A percentile compares a stretch with the other conserved stretches of the same genome.
These are phyloP conservation scores for Dactylellina leptospora DNA, from an alignment of 2,329 filamentous ascomycete genomes.

Conservation along the genomic window DNA sequence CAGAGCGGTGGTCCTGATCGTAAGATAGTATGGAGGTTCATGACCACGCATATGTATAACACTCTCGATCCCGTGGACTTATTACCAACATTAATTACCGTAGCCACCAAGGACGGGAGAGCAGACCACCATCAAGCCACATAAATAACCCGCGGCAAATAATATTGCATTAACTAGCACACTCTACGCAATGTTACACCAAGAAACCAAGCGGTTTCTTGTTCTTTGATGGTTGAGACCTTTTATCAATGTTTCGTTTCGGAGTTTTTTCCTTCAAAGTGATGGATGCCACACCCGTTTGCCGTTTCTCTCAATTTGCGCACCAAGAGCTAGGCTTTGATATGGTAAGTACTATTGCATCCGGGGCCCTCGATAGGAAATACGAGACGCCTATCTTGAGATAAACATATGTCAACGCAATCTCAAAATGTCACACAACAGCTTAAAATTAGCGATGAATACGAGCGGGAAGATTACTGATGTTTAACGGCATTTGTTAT, in stretches of 20 bases:
- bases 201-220: too few species aligned
- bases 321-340: conserved; percentile 1
- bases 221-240: background rate
- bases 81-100: too few species aligned
- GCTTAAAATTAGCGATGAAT: conserved; percentile 47
- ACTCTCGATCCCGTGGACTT: background rate
- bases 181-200: too few species aligned
- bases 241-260: conserved; percentile 33
- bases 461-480: conserved; percentile 27
- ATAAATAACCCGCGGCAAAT: background rate
- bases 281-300: conserved; percentile 38
- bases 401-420: conserved; percentile 14
- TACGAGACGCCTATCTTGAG: conserved; percentile 12
- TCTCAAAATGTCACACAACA: conserved; percentile 39
- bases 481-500: too few species aligned
- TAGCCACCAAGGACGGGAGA: too few species aligned
- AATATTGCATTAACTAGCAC: too few species aligned
- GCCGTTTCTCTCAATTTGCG: conserved; percentile 19
- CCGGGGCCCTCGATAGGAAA: background rate
- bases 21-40: too few species aligned
- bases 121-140: conserved; percentile 30
- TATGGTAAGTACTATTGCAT: conserved; percentile 22
- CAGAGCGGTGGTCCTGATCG: too few species aligned
- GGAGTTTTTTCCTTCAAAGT: background rate
- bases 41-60: background rate